These are phyloP conservation scores for Inosperma sp. DNA, from an alignment of 768 basidiomycete genomes.

Conservation along the genomic window DNA sequence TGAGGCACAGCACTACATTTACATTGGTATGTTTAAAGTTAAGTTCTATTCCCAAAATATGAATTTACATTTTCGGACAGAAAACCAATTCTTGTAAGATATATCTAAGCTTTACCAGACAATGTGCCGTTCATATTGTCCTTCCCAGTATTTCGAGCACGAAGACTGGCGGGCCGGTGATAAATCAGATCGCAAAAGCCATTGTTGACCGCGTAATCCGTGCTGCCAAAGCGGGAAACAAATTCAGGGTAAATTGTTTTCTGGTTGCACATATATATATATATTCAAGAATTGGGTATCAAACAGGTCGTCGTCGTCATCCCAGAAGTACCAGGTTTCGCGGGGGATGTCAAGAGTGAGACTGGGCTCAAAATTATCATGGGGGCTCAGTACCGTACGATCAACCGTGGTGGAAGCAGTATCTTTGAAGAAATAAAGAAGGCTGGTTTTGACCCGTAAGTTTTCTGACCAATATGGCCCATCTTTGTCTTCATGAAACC, in stretches of 20 bases:
- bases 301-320: conserved; percentile 85
- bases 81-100: conserved; percentile 87
- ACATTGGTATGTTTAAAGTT: conserved; percentile 64
- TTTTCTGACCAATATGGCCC: conserved; percentile 8
- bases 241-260: conserved; percentile 61
- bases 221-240: conserved; percentile 63
- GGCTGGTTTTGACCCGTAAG: conserved; percentile 77
- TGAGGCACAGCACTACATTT: conserved; percentile 85
- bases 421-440: conserved; percentile 80
- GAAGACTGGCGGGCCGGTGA: conserved; percentile 55
- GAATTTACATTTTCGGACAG: conserved; percentile 19
- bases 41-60: neutral
- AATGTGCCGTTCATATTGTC: neutral
- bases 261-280: neutral
- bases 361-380: conserved; percentile 72
- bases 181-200: conserved; percentile 80
- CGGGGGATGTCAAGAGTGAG: conserved; percentile 71
- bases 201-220: conserved; percentile 79
- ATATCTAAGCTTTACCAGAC: neutral
- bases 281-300: neutral
- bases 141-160: conserved; percentile 72
- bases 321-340: conserved; percentile 89
- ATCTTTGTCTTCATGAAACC: neutral
- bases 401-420: conserved; percentile 83
- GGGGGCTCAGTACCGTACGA: conserved; percentile 83